Percentiles rank a stretch among this genome's conserved stretches.
These are phyloP conservation scores for Bryoerythrophyllum caledonicum DNA, from an alignment of 225 moss, liverwort and hornwort species.

Conservation along the genomic window DNA sequence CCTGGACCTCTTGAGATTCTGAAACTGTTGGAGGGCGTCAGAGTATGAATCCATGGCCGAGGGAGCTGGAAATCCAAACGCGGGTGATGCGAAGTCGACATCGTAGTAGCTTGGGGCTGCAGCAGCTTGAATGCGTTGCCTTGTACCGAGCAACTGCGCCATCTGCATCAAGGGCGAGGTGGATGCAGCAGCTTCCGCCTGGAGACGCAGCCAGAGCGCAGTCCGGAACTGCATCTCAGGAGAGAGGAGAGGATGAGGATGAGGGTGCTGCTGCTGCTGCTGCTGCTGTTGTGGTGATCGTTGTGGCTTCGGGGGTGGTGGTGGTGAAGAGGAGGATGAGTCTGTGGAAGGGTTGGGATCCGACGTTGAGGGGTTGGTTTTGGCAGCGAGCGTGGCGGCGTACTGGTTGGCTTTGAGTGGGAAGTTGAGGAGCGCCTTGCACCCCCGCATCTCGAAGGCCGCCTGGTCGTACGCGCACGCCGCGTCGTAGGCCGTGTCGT, in stretches of 20 bases:
- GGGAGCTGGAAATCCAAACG: neutral
- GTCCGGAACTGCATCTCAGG: slow-evolving; percentile 43
- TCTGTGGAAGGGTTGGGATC: neutral
- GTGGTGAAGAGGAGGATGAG: neutral
- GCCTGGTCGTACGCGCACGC: slow-evolving; percentile 65
- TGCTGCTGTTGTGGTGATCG: neutral
- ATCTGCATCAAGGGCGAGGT: slow-evolving; percentile 30
- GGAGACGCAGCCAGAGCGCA: slow-evolving; percentile 32
- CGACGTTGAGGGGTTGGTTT: neutral
- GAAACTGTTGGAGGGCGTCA: neutral
- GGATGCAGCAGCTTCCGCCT: neutral
- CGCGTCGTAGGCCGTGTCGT: slow-evolving; percentile 58
- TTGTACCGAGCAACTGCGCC: slow-evolving; percentile 39
- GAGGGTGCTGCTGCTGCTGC: neutral
- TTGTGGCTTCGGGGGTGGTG: neutral
- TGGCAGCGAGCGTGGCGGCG: slow-evolving; percentile 28
- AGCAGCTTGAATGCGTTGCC: slow-evolving; percentile 33
- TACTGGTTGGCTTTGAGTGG: slow-evolving; percentile 48
- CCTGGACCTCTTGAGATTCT: too few species aligned
- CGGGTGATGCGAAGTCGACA: neutral
- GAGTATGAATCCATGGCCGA: neutral
- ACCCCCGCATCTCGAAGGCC: slow-evolving; percentile 62
- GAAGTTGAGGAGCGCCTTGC: slow-evolving; percentile 56
- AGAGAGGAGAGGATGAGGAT: neutral
- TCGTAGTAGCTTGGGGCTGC: slow-evolving; percentile 33